phyloP scores from a whole-genome alignment of 2,329 filamentous ascomycete species.

The Hirsutella rhossiliensis region DNA sequence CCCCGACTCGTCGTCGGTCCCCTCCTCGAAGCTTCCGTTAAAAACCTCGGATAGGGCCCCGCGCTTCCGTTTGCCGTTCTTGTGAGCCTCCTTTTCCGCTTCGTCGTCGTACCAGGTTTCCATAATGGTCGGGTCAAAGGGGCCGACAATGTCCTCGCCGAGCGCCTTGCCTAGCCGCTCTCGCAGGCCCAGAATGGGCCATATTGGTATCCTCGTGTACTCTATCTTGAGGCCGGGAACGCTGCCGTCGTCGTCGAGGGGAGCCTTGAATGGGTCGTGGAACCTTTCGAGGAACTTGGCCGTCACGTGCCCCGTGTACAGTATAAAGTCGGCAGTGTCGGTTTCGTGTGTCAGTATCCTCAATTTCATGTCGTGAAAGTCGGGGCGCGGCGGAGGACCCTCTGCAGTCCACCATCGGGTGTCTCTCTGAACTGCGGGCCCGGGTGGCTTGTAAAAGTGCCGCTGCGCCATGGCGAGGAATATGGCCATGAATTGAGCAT shows the following conservation, averaged over 20 bases:
- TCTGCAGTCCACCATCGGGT: constrained; percentile 13
- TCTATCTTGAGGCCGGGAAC: constrained; percentile 30
- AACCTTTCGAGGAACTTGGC: constrained; percentile 37
- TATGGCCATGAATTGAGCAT: constrained; percentile 38
- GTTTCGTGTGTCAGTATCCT: constrained; percentile 39
- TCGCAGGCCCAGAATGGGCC: constrained; percentile 42
- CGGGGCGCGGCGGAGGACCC: constrained; percentile 12
- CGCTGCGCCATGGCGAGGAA: constrained; percentile 46
- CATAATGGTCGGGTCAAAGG: constrained; percentile 25
- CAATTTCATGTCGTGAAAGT: constrained; percentile 36
- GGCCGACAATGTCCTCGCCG: constrained; percentile 36
- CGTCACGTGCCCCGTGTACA: constrained; percentile 39
- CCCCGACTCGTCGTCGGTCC: constrained; percentile 19
- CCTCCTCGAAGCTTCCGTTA: constrained; percentile 28
- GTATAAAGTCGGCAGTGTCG: constrained; percentile 34
- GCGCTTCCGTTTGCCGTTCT: constrained; percentile 19
- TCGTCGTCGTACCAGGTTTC: constrained; percentile 29
- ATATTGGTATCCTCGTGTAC: constrained; percentile 36
- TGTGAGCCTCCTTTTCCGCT: constrained; percentile 19
- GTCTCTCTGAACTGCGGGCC: constrained; percentile 10
- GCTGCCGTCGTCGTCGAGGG: constrained; percentile 11
- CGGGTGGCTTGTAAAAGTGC: constrained; percentile 30
- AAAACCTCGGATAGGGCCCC: constrained; percentile 23
- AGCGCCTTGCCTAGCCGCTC: constrained; percentile 42
- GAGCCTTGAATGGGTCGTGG: constrained; percentile 31